phyloP scores from a whole-genome alignment of 2,329 filamentous ascomycete genomes.

The Fusarium keratoplasticum region DNA sequence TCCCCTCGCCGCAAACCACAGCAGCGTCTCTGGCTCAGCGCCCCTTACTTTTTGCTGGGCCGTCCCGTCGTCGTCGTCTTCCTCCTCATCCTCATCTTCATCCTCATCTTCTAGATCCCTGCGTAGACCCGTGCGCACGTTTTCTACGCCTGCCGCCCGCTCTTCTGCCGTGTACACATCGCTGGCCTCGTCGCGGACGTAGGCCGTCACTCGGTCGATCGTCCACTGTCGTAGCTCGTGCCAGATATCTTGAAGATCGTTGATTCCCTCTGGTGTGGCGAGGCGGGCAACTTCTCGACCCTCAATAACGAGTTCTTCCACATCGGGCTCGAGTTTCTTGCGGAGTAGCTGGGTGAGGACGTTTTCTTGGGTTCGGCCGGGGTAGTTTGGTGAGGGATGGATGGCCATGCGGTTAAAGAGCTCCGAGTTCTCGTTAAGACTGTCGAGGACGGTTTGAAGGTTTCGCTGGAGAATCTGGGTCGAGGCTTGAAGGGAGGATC shows the following conservation, averaged over 20 bases:
- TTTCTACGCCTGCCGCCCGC: slow-evolving; percentile 72
- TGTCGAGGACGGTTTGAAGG: slow-evolving; percentile 73
- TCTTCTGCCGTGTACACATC: slow-evolving; percentile 81
- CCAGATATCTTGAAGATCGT: slow-evolving; percentile 68
- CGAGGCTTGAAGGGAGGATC: slow-evolving; percentile 78
- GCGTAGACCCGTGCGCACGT: slow-evolving; percentile 77
- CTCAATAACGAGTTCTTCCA: slow-evolving; percentile 78
- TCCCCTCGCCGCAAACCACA: slow-evolving; percentile 59
- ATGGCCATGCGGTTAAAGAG: slow-evolving; percentile 78
- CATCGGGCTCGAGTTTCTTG: slow-evolving; percentile 84
- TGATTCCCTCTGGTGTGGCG: slow-evolving; percentile 58
- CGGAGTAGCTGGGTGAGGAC: slow-evolving; percentile 78
- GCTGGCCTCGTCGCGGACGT: slow-evolving; percentile 57
- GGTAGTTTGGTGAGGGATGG: slow-evolving; percentile 82
- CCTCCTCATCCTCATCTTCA: slow-evolving; percentile 68
- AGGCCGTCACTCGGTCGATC: slow-evolving; percentile 54
- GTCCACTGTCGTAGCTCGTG: slow-evolving; percentile 56
- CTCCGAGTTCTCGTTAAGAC: slow-evolving; percentile 72
- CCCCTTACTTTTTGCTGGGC: slow-evolving; percentile 49
- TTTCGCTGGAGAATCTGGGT: slow-evolving; percentile 78
- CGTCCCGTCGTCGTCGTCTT: slow-evolving; percentile 48
- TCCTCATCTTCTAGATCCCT: slow-evolving; percentile 64
- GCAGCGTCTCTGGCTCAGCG: slow-evolving; percentile 59
- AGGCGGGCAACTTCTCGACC: slow-evolving; percentile 63
- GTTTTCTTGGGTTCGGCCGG: slow-evolving; percentile 73